Evolutionary conservation across 2,329 filamentous ascomycete genomes (phyloP).

Genomic region (Fusarium zealandicum): DNA sequence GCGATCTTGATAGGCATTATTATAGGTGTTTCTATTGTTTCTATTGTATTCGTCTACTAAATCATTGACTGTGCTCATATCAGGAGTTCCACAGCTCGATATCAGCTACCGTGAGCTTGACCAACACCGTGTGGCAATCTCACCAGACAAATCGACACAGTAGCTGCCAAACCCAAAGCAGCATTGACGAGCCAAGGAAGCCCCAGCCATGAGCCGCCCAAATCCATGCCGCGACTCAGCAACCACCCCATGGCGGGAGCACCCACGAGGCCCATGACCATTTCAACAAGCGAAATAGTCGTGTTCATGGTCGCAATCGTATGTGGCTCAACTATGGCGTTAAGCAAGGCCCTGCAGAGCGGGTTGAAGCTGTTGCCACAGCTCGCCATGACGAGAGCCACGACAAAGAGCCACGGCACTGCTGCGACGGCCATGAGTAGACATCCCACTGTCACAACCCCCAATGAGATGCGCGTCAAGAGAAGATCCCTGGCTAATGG

Average conservation of each 20-base stretch:
- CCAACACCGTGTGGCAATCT: conserved; percentile 36
- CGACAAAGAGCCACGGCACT: conserved; percentile 46
- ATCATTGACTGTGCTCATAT: too few relatives aligned
- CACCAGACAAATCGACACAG: conserved; percentile 43
- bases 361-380: conserved; percentile 54
- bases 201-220: conserved; percentile 58
- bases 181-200: conserved; percentile 56
- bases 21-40: too few relatives aligned
- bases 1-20: too few relatives aligned
- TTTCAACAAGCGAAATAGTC: conserved; percentile 59
- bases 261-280: conserved; percentile 54
- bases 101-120: conserved; percentile 19
- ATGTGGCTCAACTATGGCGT: conserved; percentile 59
- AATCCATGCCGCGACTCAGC: conserved; percentile 53
- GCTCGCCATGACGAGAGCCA: conserved; percentile 54
- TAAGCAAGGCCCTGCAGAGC: conserved; percentile 59
- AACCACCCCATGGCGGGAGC: conserved; percentile 56
- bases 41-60: too few relatives aligned
- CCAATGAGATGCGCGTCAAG: conserved; percentile 47
- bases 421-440: conserved; percentile 49
- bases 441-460: conserved; percentile 45
- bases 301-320: conserved; percentile 63
- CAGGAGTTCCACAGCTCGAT: too few relatives aligned
- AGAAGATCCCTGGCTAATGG: conserved; percentile 51
- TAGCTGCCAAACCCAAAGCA: conserved; percentile 41